phyloP scores from a whole-genome alignment of 305 asterid species.

The Fraxinus velutina region DNA sequence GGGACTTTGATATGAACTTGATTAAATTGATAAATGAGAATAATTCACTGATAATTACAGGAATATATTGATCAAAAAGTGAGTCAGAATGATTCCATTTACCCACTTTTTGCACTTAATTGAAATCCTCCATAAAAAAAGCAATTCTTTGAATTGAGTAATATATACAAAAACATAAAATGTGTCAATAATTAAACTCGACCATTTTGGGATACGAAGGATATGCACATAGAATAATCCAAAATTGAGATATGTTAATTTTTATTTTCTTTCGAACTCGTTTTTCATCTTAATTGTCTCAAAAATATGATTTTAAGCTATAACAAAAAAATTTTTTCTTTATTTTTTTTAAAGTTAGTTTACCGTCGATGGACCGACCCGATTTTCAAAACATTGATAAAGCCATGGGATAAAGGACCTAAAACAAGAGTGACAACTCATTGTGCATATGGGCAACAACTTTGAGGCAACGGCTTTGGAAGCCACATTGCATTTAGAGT shows the following conservation, averaged over 20 bases:
- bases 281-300: too few relatives aligned
- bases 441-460: slow-evolving; percentile 16
- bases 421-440: slow-evolving; percentile 15
- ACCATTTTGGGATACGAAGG: neutral
- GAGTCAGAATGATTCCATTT: neutral
- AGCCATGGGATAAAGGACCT: neutral
- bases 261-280: too few relatives aligned
- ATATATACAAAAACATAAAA: neutral
- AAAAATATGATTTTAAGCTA: too few relatives aligned
- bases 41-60: neutral
- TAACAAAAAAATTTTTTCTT: too few relatives aligned
- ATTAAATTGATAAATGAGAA: neutral
- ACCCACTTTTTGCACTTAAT: neutral
- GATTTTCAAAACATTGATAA: neutral
- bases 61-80: neutral
- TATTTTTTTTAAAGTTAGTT: neutral
- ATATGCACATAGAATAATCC: neutral
- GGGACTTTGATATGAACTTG: neutral
- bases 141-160: neutral
- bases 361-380: neutral
- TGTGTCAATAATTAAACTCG: neutral
- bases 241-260: neutral
- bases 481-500: slow-evolving; percentile 10
- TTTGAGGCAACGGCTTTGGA: slow-evolving; percentile 9
- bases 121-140: neutral